Evolutionary conservation across 2,329 filamentous ascomycete species (phyloP).

Genomic region (Raffaelea ambrosiae): DNA sequence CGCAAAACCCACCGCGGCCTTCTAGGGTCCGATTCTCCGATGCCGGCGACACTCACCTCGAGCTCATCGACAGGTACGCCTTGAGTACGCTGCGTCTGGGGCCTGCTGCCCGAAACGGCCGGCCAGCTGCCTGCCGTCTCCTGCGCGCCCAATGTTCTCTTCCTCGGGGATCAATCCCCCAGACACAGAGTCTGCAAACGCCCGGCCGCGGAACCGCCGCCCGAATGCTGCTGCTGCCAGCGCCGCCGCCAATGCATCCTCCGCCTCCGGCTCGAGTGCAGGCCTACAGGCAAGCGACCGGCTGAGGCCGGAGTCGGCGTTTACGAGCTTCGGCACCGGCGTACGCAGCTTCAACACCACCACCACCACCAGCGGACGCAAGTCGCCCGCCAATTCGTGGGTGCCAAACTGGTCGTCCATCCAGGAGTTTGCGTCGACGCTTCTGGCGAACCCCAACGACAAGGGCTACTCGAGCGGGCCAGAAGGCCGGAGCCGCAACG

Average conservation of each 20-base stretch:
- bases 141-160: conserved; percentile 27
- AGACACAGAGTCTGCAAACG: conserved; percentile 28
- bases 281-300: too few relatives aligned
- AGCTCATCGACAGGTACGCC: conserved; percentile 1
- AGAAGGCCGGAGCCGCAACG: conserved; percentile 21
- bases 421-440: conserved; percentile 42
- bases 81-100: background rate
- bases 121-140: background rate
- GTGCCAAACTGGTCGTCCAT: conserved; percentile 47
- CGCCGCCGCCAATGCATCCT: conserved; percentile 20
- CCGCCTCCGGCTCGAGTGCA: conserved; percentile 14
- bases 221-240: conserved; percentile 21
- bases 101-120: too few relatives aligned
- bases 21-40: background rate
- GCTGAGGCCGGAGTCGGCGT: too few relatives aligned
- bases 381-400: conserved; percentile 20
- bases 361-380: too few relatives aligned
- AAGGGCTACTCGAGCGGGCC: conserved; percentile 20
- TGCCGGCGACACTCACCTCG: conserved; percentile 3
- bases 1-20: too few relatives aligned
- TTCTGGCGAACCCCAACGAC: conserved; percentile 27
- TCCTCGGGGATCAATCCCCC: conserved; percentile 36
- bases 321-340: too few relatives aligned
- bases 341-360: too few relatives aligned
- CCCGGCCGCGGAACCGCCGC: conserved; percentile 44